phyloP scores from a whole-genome alignment of 139 green algal species.

The Picochlorum sp. region DNA sequence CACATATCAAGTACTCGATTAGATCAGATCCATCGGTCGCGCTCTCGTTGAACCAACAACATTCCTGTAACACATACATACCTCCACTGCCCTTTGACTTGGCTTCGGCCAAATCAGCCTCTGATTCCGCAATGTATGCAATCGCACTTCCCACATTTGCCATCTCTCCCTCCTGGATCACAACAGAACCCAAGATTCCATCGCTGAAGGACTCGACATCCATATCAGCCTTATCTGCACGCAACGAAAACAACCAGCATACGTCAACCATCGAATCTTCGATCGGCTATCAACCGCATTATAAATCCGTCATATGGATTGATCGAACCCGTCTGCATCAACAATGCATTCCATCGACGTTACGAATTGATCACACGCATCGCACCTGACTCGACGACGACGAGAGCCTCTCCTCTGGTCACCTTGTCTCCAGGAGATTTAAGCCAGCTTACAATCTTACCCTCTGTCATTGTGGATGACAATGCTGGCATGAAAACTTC shows the following conservation, averaged over 20 bases:
- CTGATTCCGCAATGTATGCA: slow-evolving; percentile 88
- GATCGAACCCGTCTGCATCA: background rate
- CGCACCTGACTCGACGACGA: slow-evolving; percentile 58
- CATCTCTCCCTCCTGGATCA: slow-evolving; percentile 71
- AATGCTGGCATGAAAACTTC: slow-evolving; percentile 97
- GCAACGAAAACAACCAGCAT: background rate
- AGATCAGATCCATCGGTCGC: background rate
- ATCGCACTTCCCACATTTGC: slow-evolving; percentile 88
- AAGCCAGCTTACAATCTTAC: slow-evolving; percentile 94
- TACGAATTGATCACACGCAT: no score
- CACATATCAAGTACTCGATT: background rate
- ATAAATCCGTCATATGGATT: background rate
- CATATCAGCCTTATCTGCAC: slow-evolving; percentile 97
- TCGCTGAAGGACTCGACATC: slow-evolving; percentile 94
- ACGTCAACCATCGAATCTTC: no score
- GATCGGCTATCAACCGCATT: background rate
- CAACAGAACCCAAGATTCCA: slow-evolving; percentile 80
- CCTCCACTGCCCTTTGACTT: slow-evolving; percentile 69
- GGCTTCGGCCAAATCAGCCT: slow-evolving; percentile 86
- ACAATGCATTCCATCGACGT: background rate
- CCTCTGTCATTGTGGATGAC: slow-evolving; percentile 78
- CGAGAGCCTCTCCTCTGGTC: slow-evolving; percentile 79
- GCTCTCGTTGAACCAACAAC: background rate
- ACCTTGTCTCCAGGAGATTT: slow-evolving; percentile 89
- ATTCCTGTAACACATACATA: background rate